A percentile compares a stretch with the other conserved stretches of the same genome.
Evolutionary conservation across 2,329 filamentous ascomycete genomes (phyloP).

Genomic region (Aureobasidium sp.): DNA sequence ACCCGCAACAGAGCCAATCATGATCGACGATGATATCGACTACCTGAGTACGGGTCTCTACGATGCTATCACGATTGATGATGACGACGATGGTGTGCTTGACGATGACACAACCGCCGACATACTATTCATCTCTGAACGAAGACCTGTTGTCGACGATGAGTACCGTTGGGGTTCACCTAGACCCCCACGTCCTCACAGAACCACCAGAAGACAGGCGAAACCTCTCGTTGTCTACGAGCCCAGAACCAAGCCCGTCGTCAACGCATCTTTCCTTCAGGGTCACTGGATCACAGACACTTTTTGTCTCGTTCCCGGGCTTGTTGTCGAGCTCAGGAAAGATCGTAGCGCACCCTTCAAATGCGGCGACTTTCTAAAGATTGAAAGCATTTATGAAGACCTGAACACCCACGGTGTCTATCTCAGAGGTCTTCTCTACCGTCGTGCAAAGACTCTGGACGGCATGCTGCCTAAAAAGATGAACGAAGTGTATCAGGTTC

Average conservation of each 20-base stretch:
- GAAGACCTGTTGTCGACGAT: not conserved
- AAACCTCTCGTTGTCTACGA: not conserved
- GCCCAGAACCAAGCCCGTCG: not conserved
- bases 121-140: not conserved
- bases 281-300: not conserved
- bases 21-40: not conserved
- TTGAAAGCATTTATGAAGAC: constrained; percentile 29
- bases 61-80: not conserved
- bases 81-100: constrained; percentile 12
- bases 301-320: constrained; percentile 3
- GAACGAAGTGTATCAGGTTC: constrained; percentile 39
- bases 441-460: constrained; percentile 25
- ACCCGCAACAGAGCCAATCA: not conserved
- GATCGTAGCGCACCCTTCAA: constrained; percentile 18
- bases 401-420: constrained; percentile 17
- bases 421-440: constrained; percentile 32
- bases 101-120: constrained; percentile 16
- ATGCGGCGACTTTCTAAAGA: constrained; percentile 31
- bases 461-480: constrained; percentile 29
- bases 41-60: not conserved
- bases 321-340: constrained; percentile 22
- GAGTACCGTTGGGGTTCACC: not conserved
- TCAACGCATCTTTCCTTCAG: not conserved
- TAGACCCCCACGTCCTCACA: not conserved
- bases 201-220: not conserved